Evolutionary conservation across 2,329 filamentous ascomycete species (phyloP), one percentile per base, ranked within the genome.

Genomic region (Ophiostoma himal-ulmi): DNA sequence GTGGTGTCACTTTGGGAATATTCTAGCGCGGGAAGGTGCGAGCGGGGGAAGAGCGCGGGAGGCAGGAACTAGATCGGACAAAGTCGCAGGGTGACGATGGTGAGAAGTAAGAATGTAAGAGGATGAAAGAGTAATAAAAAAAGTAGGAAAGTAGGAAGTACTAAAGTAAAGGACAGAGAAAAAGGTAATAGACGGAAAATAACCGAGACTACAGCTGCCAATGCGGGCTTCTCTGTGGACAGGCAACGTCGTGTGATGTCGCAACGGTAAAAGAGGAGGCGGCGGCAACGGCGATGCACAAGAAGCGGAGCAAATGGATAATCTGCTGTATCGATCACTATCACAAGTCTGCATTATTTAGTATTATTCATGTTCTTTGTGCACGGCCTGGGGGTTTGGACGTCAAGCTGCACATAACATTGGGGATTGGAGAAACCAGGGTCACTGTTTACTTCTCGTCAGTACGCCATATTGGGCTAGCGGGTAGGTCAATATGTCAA

Each of bases 201-300:
- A 30, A 30, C 30, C 30, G 26, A 30, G 30, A 30, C 30, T 3
- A 30, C 39, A 44, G 39, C 11, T 44, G 39, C 39, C 39, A 44
- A 44, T 44, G 39, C 39, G 39, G 39, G 39, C 39, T 17, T 5
- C 14, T 20, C 44, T 73, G 62, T 30, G 37, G 60, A 57, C 60
- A 64, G 60, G 60, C 30, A n/a, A 37, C 60, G 60, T 64, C 60
- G 60, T 64, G 60, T 64, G 60, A 64, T 64, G 60, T 64, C 60
- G 60, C 60, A 37, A 13, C 30, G 60, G 30, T 11, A 64, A 34
- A 37, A 64, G 52, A 64, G 14, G 60, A 64, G 60, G 60, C 10
- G 60, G 60, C 34, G 60, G 60, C 30, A 64, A 64, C 60, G 14
- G 60, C 13, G 30, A 64, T 37, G 60, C 60, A 37, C 30, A 64